Evolutionary conservation across 495 filamentous ascomycete species (phyloP), one percentile per base, ranked within the genome.

Genomic region (Aspergillus sclerotiicarbonarius): DNA sequence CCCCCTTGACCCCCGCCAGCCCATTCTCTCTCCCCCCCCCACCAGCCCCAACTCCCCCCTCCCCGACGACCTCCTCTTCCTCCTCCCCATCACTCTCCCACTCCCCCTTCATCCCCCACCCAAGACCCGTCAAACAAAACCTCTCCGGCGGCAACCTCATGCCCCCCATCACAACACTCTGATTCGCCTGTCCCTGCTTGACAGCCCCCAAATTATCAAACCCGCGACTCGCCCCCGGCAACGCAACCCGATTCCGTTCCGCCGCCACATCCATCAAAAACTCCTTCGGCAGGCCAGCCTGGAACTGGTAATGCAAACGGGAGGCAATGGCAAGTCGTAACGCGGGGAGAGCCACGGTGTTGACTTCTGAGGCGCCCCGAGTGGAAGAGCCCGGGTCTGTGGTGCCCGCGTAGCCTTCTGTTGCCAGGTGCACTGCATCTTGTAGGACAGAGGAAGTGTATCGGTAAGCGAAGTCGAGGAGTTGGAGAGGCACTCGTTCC

Each of bases 401-500:
- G 48, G 64, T 65, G 8, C 69, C 74, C 16, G 75, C 78, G 45
- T 82, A 82, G 5, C 80, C 79, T 68, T 82, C 80, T 21, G 78
- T 73, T 21, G 78, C 73, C 49, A 84, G 76, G 51, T 84, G 78
- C 54, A 82, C 70, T 13, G 79, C 69, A 53, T 81, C 78, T 58
- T 80, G 77, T 13, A 79, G 72, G 0, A 79, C 73, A 97, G 87
- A 41, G 44, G 76, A 75, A 6, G 82, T 83, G 73, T 85, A 87
- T 45, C 92, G 89, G 82, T 98, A 98, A 19, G 93, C 92, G 71
- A 97, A 96, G 74, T 98, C 93, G 67, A 98, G 85, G 35, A 98
- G 88, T 62, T 96, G 90, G 3, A 97, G 83, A 0, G 94, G 93
- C 1, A 98, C 92, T 58, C 94, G 91, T 66, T 91, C 90, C 76